Evolutionary conservation across 2,329 filamentous ascomycete species (phyloP), one percentile per base, ranked within the genome.

Genomic region (Colletotrichum sp.): DNA sequence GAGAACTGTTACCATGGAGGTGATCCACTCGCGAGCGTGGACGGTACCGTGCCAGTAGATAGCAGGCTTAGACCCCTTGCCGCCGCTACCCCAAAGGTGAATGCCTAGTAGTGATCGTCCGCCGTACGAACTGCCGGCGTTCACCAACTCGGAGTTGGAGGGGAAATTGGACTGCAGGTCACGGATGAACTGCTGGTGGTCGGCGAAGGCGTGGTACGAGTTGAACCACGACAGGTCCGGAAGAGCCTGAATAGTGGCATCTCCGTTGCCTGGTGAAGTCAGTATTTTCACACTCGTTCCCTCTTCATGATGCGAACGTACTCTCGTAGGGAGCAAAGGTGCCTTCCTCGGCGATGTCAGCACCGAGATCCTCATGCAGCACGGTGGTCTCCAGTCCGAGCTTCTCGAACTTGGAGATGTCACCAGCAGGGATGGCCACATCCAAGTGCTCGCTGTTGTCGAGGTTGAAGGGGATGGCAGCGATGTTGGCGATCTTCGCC

Each of bases 11-110:
- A 88, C 88, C 84, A 90, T 89, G 13, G 88, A 87, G 8, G 87
- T 86, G 68, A 92, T 90, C 91, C 91, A 92, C 81, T 93, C 91
- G 59, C 91, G 86, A 11, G 90, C 90, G 80, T 93, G 91, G 15
- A 91, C 89, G 28, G 88, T 92, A 15, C 87, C 88, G 80, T 92
- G 90, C 79, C 89, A 88, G 59, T 92, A 85, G 59, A 91, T 82
- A 22, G 89, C 90, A 1, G 89, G 89, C 77, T 89, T 89, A 32
- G 79, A 82, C 34, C 87, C 86, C 67, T 84, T 85, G 2, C 86
- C 85, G 2, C 80, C 80, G 67, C 80, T 84, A 3, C 90, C 90
- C 82, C 86, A 92, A 69, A 92, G 84, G 76, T 91, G 90, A 57
- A 92, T 83, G 1, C 93, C 94, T 13, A 90, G 89, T 70, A 96